These are phyloP conservation scores for Grigorovia humatica DNA, from an alignment of 805 yeast genomes.

Conservation along the genomic window DNA sequence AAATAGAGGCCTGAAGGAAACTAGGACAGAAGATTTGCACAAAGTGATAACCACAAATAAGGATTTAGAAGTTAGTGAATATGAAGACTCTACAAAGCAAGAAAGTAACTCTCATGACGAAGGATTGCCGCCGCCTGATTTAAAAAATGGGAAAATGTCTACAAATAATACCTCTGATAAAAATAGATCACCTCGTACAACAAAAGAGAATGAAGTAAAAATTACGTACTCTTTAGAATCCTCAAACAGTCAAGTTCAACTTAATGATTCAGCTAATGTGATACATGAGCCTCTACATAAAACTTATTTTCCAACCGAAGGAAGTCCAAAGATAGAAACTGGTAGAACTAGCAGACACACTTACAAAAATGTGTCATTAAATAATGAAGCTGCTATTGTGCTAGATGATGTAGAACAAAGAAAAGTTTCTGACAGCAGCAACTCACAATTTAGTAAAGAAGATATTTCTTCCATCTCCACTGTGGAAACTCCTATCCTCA, in stretches of 20 bases:
- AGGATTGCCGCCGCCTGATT: no score
- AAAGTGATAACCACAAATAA: no score
- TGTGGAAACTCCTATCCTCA: constrained; percentile 2
- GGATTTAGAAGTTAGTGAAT: no score
- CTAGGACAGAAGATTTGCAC: no score
- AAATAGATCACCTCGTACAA: no score
- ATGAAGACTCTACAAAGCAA: no score
- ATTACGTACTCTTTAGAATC: background rate
- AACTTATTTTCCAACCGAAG: background rate
- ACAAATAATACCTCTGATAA: no score
- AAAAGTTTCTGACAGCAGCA: background rate
- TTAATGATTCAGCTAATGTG: background rate
- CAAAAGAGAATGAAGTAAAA: no score
- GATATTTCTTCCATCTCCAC: background rate
- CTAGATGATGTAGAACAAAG: background rate
- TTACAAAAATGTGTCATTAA: background rate
- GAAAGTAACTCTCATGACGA: no score
- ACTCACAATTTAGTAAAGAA: background rate
- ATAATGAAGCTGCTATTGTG: background rate
- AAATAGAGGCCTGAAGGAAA: no score
- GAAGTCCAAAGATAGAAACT: background rate
- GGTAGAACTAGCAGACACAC: background rate
- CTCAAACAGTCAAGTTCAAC: background rate
- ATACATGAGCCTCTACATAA: background rate
- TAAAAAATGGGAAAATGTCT: no score